Conservation (phyloP, 2,329 filamentous ascomycete genomes). For the Colletotrichum sp. region DNA sequence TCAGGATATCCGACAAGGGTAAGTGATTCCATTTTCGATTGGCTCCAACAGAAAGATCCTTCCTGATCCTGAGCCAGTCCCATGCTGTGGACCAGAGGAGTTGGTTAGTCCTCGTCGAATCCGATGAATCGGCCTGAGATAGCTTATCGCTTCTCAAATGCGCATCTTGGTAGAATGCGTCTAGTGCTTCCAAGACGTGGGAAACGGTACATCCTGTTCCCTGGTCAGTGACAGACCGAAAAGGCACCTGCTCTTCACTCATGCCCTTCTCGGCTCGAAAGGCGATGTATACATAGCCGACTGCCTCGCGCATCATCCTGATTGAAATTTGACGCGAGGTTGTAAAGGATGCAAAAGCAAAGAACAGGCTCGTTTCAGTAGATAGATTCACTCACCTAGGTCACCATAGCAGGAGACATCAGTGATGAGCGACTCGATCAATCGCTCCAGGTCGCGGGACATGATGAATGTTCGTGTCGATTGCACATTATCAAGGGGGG, state of each 20-base stretch:
- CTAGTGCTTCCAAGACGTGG: constrained; percentile 12
- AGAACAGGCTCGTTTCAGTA: not conserved
- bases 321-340: not conserved
- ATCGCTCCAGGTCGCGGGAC: constrained; percentile 20
- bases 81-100: constrained; percentile 21
- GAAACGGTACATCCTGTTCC: constrained; percentile 18
- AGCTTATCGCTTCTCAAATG: not conserved
- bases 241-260: not conserved
- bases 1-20: constrained; percentile 20
- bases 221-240: not conserved
- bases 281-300: not conserved
- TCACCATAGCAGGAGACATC: constrained; percentile 24
- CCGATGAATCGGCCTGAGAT: not conserved
- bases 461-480: not conserved
- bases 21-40: constrained; percentile 24
- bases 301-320: not conserved
- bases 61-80: constrained; percentile 26
- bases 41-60: constrained; percentile 26
- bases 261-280: not conserved
- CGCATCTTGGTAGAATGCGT: constrained; percentile 7
- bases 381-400: constrained; percentile 11
- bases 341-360: not conserved
- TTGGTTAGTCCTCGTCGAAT: not conserved
- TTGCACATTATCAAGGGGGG: constrained; percentile 1
- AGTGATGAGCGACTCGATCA: constrained; percentile 21